Base-by-base conservation (phyloP, 192 early-diverging fungal species). In the Spizellomyces sp. region DNA sequence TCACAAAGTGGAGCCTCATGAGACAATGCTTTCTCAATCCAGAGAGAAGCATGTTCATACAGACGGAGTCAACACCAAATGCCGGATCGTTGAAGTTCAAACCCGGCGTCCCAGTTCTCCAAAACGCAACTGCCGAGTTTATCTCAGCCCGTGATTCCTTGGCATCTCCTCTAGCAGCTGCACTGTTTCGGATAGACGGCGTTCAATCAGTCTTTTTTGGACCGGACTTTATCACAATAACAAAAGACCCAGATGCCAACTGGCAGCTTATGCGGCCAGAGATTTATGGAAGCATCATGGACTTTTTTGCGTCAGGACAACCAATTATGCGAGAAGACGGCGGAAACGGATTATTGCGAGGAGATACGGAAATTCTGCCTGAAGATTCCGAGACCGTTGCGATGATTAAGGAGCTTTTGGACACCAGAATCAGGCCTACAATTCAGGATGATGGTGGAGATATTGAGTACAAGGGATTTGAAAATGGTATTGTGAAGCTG, bases 371-470 rank as follows among this genome's bases (percentile, higher is more conserved):
- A 56, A 91, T 94, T 48, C 67, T 79, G 8, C 86, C 87, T 46
- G 90, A 90, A 60, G 97, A 99, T 75, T 90, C 91, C 9, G 97
- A 99, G 67, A 88, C 86, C 19, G 97, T 99, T 5, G 90, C 92
- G 46, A 95, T 97, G 94, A 99, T 99, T 71, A 99, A 99, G 73
- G 98, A 99, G 80, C 75, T 99, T 57, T 84, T 99, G 36, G 98
- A 99, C 57, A 94, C 94, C 10, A 81, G 96, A 45, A 94, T 99
- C 58, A 81, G 98, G 8, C 96, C 96, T 15, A 89, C 96, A 7
- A 98, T 98, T 58, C 96, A 99, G 85, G 96, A 98, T 58, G 98
- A 99, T 71, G 98, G 98, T 57, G 98, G 98, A 5, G 98, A 99
- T 85, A 89, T 99, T 52, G 98, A 99, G 76, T 99, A 91, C 78